A percentile compares a stretch with the other conserved stretches of the same genome.
These are phyloP conservation scores for Oryza brachyantha DNA, from an alignment of 176 grass and related monocot species.

Conservation along the genomic window DNA sequence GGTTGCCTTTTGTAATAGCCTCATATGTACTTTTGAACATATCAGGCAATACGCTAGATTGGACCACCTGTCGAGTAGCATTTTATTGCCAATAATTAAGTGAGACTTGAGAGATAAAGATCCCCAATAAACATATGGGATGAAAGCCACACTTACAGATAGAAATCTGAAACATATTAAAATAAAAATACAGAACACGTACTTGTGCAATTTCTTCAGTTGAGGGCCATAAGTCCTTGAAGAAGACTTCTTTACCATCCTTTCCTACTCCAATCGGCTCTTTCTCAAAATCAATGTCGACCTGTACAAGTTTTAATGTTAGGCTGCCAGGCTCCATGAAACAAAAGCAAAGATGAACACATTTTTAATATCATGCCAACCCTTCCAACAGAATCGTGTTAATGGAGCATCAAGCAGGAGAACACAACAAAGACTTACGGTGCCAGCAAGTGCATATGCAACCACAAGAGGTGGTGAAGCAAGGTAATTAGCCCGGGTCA, in stretches of 20 bases:
- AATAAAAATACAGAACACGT: constrained; percentile 22
- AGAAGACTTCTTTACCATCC: constrained; percentile 77
- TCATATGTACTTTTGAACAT: constrained; percentile 95
- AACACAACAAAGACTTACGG: constrained; percentile 43
- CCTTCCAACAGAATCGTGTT: neutral
- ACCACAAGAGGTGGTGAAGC: constrained; percentile 89
- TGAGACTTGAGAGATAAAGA: constrained; percentile 6
- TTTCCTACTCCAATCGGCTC: constrained; percentile 91
- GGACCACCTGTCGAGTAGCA: constrained; percentile 57
- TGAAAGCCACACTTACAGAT: neutral
- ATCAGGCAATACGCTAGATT: constrained; percentile 80
- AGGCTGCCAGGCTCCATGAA: neutral
- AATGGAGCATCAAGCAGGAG: neutral
- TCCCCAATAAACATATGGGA: neutral
- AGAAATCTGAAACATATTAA: constrained; percentile 15
- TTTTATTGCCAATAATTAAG: constrained; percentile 29
- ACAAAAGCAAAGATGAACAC: neutral
- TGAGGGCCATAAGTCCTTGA: constrained; percentile 96
- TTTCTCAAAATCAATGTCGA: constrained; percentile 97
- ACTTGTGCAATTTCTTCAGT: constrained; percentile 92
- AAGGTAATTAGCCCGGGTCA: constrained; percentile 88
- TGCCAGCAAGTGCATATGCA: constrained; percentile 92
- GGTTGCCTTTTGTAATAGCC: constrained; percentile 89
- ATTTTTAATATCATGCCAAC: neutral
- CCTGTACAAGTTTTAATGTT: constrained; percentile 46